phyloP scores from a whole-genome alignment of 163 green algal genomes.

The Scenedesmus sp. region DNA sequence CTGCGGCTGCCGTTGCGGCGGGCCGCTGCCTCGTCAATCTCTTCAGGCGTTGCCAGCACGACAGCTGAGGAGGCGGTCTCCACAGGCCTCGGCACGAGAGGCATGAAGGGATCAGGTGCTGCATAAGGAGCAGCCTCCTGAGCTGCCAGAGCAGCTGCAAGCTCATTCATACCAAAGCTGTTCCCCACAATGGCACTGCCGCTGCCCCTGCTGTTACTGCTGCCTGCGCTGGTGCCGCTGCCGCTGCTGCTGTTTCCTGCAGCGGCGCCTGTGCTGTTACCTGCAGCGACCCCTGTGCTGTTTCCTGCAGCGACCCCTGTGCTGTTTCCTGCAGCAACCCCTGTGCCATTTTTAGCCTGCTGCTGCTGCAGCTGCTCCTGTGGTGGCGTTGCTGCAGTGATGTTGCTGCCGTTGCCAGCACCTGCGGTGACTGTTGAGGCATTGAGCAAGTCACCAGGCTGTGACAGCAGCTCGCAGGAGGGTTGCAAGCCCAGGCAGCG shows the following conservation, averaged over 20 bases:
- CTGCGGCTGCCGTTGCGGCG: conserved; percentile 4
- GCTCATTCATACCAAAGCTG: neutral
- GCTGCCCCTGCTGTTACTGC: neutral
- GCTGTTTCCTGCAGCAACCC: too few species aligned
- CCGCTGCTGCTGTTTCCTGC: neutral
- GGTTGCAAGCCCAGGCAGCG: conserved; percentile 16
- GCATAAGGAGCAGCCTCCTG: neutral
- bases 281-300: neutral
- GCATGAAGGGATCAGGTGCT: neutral
- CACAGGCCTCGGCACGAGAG: neutral
- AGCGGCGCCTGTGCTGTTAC: neutral
- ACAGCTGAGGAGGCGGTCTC: neutral
- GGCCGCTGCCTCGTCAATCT: conserved; percentile 2
- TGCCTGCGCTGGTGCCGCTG: neutral
- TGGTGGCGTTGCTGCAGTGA: neutral
- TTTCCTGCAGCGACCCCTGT: neutral
- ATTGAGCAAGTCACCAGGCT: neutral
- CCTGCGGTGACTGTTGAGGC: neutral
- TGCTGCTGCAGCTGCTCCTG: conserved; percentile 6
- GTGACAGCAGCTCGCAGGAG: conserved; percentile 20
- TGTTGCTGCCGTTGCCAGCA: neutral
- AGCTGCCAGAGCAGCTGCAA: neutral
- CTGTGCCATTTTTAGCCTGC: neutral
- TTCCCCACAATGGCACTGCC: neutral
- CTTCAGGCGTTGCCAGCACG: conserved; percentile 14